Percentiles rank a stretch among this genome's conserved stretches.
phyloP scores from a whole-genome alignment of 306 rosid genomes.

The Boehmeria nivea region DNA sequence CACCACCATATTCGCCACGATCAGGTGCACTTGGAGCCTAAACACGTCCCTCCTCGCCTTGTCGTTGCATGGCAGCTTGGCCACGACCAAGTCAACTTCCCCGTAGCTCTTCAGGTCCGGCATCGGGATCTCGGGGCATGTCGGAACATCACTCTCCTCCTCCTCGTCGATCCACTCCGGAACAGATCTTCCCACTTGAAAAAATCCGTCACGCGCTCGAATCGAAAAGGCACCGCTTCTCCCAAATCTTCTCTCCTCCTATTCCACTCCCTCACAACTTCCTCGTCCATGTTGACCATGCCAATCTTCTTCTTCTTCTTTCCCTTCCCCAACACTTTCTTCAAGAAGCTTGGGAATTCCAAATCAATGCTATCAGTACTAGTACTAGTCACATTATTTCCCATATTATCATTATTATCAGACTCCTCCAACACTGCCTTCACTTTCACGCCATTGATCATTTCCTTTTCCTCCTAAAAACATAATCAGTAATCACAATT shows the following conservation, averaged over 20 bases:
- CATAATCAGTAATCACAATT: neutral
- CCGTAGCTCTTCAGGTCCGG: conserved; percentile 41
- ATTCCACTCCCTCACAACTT: conserved; percentile 53
- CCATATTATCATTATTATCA: neutral
- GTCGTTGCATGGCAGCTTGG: conserved; percentile 64
- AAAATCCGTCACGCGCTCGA: conserved; percentile 50
- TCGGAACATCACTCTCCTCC: conserved; percentile 72
- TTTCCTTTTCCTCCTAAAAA: conserved; percentile 50
- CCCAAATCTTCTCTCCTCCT: neutral
- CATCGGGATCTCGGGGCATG: conserved; percentile 85
- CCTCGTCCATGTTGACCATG: conserved; percentile 64
- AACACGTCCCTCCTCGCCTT: conserved; percentile 77
- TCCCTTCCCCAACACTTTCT: conserved; percentile 26
- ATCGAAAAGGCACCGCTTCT: conserved; percentile 24
- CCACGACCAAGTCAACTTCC: conserved; percentile 60
- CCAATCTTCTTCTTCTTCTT: conserved; percentile 63
- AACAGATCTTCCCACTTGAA: conserved; percentile 88
- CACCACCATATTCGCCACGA: conserved; percentile 59
- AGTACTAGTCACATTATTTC: conserved; percentile 22
- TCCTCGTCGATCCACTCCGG: conserved; percentile 94
- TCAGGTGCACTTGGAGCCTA: conserved; percentile 68
- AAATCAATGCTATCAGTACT: conserved; percentile 22
- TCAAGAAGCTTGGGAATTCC: conserved; percentile 57
- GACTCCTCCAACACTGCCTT: conserved; percentile 55
- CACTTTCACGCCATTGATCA: conserved; percentile 39